Conservation (phyloP, 2,329 filamentous ascomycete species). For the Claviceps pazoutovae region DNA sequence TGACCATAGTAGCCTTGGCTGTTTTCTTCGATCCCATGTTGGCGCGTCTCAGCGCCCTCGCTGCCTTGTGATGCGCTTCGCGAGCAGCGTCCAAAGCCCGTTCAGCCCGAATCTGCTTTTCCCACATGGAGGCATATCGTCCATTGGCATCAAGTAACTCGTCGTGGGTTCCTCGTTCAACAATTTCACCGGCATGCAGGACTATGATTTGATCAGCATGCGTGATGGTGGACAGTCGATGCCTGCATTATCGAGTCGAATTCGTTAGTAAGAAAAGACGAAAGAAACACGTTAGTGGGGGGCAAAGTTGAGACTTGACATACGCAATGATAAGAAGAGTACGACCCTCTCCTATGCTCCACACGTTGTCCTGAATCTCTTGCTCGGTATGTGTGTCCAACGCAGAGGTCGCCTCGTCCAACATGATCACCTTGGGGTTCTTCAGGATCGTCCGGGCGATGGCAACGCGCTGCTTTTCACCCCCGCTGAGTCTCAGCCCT, state of each 20-base stretch:
- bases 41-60: conserved; percentile 30
- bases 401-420: conserved; percentile 87
- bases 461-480: conserved; percentile 86
- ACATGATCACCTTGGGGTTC: conserved; percentile 77
- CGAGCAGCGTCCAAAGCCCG: conserved; percentile 34
- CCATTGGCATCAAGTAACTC: conserved; percentile 58
- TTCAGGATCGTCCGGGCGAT: conserved; percentile 91
- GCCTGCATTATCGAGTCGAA: conserved; percentile 26
- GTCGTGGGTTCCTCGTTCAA: conserved; percentile 65
- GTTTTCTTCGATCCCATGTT: conserved; percentile 28
- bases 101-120: conserved; percentile 71
- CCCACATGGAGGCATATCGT: conserved; percentile 76
- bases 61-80: conserved; percentile 22
- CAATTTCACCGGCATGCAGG: conserved; percentile 60
- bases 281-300: neutral
- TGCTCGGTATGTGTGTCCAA: conserved; percentile 87
- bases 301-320: conserved; percentile 17
- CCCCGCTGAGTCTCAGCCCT: conserved; percentile 72
- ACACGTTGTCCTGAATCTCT: conserved; percentile 78
- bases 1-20: conserved; percentile 28
- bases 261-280: conserved; percentile 9
- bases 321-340: conserved; percentile 93
- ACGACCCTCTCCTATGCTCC: conserved; percentile 66
- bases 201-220: conserved; percentile 78
- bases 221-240: conserved; percentile 74